Base-by-base conservation (phyloP, 2,329 filamentous ascomycete genomes). In the Chalaropsis ovoidea region DNA sequence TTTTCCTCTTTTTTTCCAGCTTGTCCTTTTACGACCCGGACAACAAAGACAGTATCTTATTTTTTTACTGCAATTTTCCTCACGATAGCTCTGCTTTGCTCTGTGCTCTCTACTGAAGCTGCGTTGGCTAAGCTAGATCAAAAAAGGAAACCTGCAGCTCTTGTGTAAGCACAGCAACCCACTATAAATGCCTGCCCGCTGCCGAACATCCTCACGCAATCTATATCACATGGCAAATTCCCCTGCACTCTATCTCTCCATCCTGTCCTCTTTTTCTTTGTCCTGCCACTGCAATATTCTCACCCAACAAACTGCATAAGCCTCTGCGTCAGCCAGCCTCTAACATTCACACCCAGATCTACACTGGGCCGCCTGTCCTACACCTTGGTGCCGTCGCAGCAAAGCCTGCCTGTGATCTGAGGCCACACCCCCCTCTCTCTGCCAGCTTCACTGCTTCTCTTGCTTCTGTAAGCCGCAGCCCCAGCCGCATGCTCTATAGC, bases 81-180 rank as follows among this genome's bases (percentile, higher is more conserved):
- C 22, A 15, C 47, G 47, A 52, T 27, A 52, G n/a, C 47, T 58
- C 27, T n/a, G 54, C 24, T 58, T 27, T 13, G 49, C 13, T 13
- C 24, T 31, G 49, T 54, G 19, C 27, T 27, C 10, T 56, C 22
- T 31, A 11, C 22, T 49, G n/a, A 19, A 24, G 47, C 22, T 52
- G 10, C 10, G 15, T 58, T 35, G 24, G 15, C 24, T 17, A 31
- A 58, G 54, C 54, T 39, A 58, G 27, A 35, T 11, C 27, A n/a
- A 58, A 58, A 35, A 58, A 58, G 58, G 58, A 62, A 65, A 43
- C 64, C 64, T 65, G 58, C 58, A 62, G 27, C 43, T 65, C 49
- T 62, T 56, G 45, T 65, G 64, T 65, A 65, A 65, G 64, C 58
- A 35, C 19, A 27, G 31, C 43, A 49, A 65, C 52, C 41, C 19